A percentile compares a stretch with the other conserved stretches of the same genome.
Conservation (phyloP, 2,329 filamentous ascomycete species). For the Venturia carpophila region DNA sequence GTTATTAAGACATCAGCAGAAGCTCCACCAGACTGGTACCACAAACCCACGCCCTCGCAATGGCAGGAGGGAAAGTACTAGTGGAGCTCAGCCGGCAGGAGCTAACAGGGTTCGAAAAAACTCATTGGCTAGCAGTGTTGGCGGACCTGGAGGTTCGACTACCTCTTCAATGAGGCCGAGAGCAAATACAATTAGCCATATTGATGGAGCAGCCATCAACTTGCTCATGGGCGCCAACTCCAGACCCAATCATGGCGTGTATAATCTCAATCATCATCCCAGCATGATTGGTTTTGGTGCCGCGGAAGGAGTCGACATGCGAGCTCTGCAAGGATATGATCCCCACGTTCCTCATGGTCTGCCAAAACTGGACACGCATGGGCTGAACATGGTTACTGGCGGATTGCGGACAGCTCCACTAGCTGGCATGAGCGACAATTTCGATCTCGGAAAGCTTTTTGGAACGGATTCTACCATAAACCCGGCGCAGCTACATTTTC, state of each 20-base stretch:
- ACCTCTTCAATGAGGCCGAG: conserved; percentile 66
- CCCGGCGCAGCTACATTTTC: conserved; percentile 70
- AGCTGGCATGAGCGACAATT: conserved; percentile 57
- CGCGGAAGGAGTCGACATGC: conserved; percentile 54
- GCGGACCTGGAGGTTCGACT: conserved; percentile 39
- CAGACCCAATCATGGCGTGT: conserved; percentile 39
- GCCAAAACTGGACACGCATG: conserved; percentile 74
- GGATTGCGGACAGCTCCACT: conserved; percentile 68
- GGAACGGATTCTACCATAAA: conserved; percentile 56
- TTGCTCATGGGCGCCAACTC: conserved; percentile 58
- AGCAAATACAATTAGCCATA: conserved; percentile 93
- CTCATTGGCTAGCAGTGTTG: conserved; percentile 61
- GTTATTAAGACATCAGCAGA: conserved; percentile 92
- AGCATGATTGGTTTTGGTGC: conserved; percentile 61
- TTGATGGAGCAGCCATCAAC: conserved; percentile 66
- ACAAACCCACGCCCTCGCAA: conserved; percentile 72
- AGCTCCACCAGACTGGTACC: conserved; percentile 88
- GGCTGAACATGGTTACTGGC: conserved; percentile 58
- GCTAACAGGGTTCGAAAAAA: conserved; percentile 81
- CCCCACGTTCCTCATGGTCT: conserved; percentile 62
- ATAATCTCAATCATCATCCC: conserved; percentile 59
- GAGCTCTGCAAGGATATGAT: conserved; percentile 62
- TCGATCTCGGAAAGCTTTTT: conserved; percentile 66
- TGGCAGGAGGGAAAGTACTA: conserved; percentile 73
- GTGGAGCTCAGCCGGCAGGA: conserved; percentile 59